Conservation (phyloP, 352 stramenopile genomes). For the Phytophthora megakarya region DNA sequence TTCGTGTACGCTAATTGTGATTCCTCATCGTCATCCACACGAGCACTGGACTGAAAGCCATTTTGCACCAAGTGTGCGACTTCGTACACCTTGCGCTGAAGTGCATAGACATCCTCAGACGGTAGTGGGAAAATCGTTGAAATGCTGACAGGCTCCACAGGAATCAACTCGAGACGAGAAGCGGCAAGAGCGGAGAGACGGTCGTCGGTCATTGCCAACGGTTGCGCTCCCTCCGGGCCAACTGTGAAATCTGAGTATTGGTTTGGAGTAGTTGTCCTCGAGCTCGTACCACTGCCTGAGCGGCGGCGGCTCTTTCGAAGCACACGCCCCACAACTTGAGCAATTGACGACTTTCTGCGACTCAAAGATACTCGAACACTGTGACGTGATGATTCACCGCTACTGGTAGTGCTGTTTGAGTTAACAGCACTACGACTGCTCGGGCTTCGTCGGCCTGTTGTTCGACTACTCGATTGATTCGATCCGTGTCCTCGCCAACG, state of each 20-base stretch:
- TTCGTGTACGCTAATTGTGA: conserved; percentile 76
- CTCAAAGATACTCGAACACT: conserved; percentile 34
- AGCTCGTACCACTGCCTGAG: conserved; percentile 36
- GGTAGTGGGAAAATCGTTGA: conserved; percentile 79
- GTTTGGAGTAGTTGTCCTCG: conserved; percentile 36
- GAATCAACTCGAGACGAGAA: conserved; percentile 48
- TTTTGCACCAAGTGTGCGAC: conserved; percentile 73
- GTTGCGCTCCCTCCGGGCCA: conserved; percentile 25
- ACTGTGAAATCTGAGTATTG: conserved; percentile 44
- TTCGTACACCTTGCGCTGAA: conserved; percentile 80
- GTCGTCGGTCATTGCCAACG: conserved; percentile 35
- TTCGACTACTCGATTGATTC: conserved; percentile 37
- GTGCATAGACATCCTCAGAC: conserved; percentile 68
- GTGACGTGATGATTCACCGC: conserved; percentile 36
- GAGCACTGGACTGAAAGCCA: conserved; percentile 68
- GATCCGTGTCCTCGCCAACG: conserved; percentile 38
- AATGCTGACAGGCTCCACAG: conserved; percentile 67
- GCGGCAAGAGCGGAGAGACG: conserved; percentile 38
- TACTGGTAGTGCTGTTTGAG: conserved; percentile 44
- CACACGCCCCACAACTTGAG: conserved; percentile 38
- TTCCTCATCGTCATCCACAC: conserved; percentile 65
- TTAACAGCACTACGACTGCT: conserved; percentile 36
- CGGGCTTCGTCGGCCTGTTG: conserved; percentile 30
- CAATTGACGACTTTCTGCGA: conserved; percentile 41
- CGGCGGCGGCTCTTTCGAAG: conserved; percentile 41